A percentile compares a stretch with the other conserved stretches of the same genome.
Evolutionary conservation across 148 eudicot genomes (phyloP).

Genomic region (Vaccinium vitisidaea): DNA sequence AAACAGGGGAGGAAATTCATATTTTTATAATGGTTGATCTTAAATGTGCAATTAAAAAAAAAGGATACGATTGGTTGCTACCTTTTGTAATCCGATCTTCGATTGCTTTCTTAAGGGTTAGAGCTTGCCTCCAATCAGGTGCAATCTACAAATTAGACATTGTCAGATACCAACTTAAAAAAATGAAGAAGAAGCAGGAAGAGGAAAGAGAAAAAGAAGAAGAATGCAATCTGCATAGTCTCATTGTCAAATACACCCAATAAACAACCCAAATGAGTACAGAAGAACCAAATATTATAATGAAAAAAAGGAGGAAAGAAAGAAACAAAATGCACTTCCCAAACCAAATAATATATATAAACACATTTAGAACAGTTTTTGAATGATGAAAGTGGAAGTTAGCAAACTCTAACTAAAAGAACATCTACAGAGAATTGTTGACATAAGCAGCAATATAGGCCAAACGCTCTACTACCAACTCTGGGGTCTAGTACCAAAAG

Average conservation of each 20-base stretch:
- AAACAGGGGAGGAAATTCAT: background rate
- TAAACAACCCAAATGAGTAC: background rate
- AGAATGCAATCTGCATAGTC: background rate
- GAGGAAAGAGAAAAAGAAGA: background rate
- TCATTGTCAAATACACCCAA: background rate
- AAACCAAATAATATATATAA: background rate
- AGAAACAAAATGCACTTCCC: background rate
- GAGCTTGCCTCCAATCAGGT: slow-evolving; percentile 48
- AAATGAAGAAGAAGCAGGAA: background rate
- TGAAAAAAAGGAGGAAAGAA: background rate
- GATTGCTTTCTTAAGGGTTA: slow-evolving; percentile 29
- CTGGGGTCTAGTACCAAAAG: background rate
- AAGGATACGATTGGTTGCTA: background rate
- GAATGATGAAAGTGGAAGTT: background rate
- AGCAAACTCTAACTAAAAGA: background rate
- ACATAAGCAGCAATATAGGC: background rate
- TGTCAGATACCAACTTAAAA: background rate
- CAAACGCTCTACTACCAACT: background rate
- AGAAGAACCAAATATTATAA: background rate
- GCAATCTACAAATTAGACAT: slow-evolving; percentile 31
- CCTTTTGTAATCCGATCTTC: slow-evolving; percentile 42
- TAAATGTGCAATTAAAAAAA: background rate
- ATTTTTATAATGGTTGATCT: background rate
- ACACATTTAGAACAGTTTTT: background rate
- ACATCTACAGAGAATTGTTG: background rate